Evolutionary conservation across 139 green algal species (phyloP).

Genomic region (Astrephomene gubernaculifera): DNA sequence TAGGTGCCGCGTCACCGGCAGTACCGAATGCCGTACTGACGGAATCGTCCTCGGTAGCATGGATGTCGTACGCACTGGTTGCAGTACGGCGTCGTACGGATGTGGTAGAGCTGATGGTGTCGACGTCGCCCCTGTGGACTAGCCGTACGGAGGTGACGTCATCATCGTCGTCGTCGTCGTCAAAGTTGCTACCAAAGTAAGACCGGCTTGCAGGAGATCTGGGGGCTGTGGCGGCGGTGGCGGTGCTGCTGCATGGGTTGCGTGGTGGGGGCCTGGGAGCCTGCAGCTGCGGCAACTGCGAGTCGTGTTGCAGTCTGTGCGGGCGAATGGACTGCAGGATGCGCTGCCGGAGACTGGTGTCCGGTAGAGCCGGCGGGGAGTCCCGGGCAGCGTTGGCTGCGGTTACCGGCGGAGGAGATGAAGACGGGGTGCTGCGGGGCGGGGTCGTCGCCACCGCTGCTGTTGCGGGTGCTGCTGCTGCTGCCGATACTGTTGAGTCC

Average conservation of each 20-base stretch:
- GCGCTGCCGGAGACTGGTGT: conserved; percentile 12
- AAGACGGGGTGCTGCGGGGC: no score
- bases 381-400: not conserved
- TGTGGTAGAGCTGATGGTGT: no score
- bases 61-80: no score
- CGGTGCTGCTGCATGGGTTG: not conserved
- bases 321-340: not conserved
- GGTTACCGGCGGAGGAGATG: no score
- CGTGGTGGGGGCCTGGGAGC: conserved; percentile 7
- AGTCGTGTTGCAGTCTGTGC: conserved; percentile 20
- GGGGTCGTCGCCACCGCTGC: no score
- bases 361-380: conserved; percentile 4
- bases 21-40: not conserved
- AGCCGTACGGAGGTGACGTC: no score
- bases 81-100: no score
- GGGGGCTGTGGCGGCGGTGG: not conserved
- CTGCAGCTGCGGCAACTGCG: conserved; percentile 5
- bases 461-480: no score
- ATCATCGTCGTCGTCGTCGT: not conserved
- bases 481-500: no score
- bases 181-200: not conserved
- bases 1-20: not conserved
- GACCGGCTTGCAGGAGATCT: no score
- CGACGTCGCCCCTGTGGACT: no score
- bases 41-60: no score